phyloP scores from a whole-genome alignment of 2,329 filamentous ascomycete genomes.

The Metarhizium robertsii region DNA sequence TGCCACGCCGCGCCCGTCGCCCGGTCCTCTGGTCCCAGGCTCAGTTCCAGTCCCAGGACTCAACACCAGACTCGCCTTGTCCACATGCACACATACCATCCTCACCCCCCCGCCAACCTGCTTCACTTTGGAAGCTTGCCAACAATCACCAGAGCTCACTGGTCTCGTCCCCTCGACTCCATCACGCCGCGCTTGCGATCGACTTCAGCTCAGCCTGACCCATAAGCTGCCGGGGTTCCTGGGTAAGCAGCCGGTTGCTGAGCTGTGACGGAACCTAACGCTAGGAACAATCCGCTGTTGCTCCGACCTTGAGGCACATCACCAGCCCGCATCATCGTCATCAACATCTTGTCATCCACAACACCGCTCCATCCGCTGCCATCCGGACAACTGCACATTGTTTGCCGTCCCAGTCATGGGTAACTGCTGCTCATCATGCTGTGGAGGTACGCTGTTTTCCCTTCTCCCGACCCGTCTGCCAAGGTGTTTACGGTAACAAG shows the following conservation, averaged over 20 bases:
- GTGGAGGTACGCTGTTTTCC: slow-evolving; percentile 31
- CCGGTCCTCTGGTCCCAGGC: background rate
- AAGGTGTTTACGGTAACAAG: background rate
- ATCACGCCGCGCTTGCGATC: background rate
- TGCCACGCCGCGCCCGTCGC: background rate
- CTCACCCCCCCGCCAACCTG: background rate
- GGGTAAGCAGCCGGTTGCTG: background rate
- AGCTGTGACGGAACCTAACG: background rate
- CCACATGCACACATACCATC: background rate
- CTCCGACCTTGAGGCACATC: background rate
- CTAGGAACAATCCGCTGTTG: background rate
- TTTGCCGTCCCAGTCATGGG: slow-evolving; percentile 40
- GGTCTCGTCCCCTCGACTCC: background rate
- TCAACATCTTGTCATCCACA: background rate
- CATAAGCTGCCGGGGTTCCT: background rate
- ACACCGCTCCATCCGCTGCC: background rate
- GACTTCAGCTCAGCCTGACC: background rate
- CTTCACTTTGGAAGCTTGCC: background rate
- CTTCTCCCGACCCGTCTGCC: background rate
- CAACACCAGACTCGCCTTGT: slow-evolving; percentile 1
- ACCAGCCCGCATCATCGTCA: background rate
- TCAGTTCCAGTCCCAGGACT: background rate
- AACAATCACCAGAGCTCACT: background rate
- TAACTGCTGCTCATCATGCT: slow-evolving; percentile 51
- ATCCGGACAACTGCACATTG: background rate